These are phyloP conservation scores for Geopyxis carbonaria DNA, from an alignment of 495 filamentous ascomycete genomes.

Conservation along the genomic window DNA sequence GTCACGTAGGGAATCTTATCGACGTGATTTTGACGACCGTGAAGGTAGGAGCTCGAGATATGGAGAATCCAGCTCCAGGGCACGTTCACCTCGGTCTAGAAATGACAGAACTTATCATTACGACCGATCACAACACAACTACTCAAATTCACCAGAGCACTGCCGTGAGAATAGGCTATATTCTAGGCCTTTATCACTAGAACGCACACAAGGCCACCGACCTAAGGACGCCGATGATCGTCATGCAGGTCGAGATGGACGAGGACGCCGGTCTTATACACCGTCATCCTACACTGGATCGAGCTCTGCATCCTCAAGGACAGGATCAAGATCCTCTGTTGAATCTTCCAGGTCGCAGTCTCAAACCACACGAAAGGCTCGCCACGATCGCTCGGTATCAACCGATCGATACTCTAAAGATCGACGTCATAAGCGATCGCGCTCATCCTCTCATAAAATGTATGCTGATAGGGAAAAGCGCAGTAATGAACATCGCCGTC, in stretches of 20 bases:
- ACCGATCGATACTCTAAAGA: neutral
- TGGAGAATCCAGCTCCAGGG: constrained; percentile 22
- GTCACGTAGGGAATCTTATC: constrained; percentile 28
- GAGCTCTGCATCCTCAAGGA: constrained; percentile 12
- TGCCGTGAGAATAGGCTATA: too few species aligned
- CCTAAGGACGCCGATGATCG: constrained; percentile 28
- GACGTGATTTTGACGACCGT: constrained; percentile 27
- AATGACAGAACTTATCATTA: too few species aligned
- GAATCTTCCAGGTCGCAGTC: constrained; percentile 21
- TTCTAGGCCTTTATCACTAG: too few species aligned
- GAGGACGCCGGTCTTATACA: constrained; percentile 26
- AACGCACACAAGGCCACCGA: neutral
- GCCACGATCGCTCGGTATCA: constrained; percentile 2
- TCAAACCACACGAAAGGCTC: constrained; percentile 3
- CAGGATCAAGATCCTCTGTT: constrained; percentile 18
- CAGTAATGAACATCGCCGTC: neutral
- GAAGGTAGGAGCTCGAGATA: constrained; percentile 24
- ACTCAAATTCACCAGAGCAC: too few species aligned
- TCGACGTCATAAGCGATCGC: neutral
- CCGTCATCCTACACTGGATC: constrained; percentile 1
- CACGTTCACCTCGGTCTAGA: neutral
- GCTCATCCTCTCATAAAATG: neutral
- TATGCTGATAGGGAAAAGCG: constrained; percentile 3
- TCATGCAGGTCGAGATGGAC: constrained; percentile 30
- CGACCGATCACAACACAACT: too few species aligned